Evolutionary conservation across 495 filamentous ascomycete genomes (phyloP).

Genomic region (Endocarpon pusillum): DNA sequence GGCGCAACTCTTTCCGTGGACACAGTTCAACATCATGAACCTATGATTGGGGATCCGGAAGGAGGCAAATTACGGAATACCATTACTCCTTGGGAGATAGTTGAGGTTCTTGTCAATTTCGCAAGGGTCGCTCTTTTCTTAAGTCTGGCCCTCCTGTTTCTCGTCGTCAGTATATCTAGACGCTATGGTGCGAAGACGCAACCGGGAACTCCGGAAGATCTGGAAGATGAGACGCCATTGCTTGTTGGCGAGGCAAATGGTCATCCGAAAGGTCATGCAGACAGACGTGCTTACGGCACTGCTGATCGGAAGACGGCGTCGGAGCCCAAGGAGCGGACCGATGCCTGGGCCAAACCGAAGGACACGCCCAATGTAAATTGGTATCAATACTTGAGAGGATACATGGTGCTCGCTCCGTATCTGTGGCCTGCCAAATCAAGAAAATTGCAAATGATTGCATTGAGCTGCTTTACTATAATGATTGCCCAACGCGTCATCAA

Average conservation of each 20-base stretch:
- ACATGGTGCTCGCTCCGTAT: conserved; percentile 82
- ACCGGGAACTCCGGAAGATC: neutral
- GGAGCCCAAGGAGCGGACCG: conserved; percentile 9
- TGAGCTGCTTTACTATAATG: conserved; percentile 63
- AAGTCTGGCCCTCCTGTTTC: conserved; percentile 40
- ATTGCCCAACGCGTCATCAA: conserved; percentile 65
- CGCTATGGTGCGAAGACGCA: neutral
- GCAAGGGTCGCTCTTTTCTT: conserved; percentile 43
- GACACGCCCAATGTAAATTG: conserved; percentile 36
- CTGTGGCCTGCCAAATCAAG: conserved; percentile 73
- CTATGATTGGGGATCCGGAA: conserved; percentile 35
- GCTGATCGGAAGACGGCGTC: conserved; percentile 18
- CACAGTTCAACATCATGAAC: conserved; percentile 38
- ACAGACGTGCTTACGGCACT: conserved; percentile 3
- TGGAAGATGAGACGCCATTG: conserved; percentile 1
- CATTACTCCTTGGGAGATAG: conserved; percentile 48
- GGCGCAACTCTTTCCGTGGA: conserved; percentile 44
- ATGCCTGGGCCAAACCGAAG: conserved; percentile 30
- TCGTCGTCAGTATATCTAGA: conserved; percentile 10
- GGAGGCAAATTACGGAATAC: conserved; percentile 25
- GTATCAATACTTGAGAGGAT: conserved; percentile 64
- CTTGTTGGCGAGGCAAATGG: conserved; percentile 35
- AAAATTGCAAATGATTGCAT: conserved; percentile 53
- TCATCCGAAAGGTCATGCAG: conserved; percentile 23
- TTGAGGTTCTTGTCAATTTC: conserved; percentile 40